These are phyloP conservation scores for Knoxia roxburghii DNA, from an alignment of 257 asterid genomes.

Conservation along the genomic window DNA sequence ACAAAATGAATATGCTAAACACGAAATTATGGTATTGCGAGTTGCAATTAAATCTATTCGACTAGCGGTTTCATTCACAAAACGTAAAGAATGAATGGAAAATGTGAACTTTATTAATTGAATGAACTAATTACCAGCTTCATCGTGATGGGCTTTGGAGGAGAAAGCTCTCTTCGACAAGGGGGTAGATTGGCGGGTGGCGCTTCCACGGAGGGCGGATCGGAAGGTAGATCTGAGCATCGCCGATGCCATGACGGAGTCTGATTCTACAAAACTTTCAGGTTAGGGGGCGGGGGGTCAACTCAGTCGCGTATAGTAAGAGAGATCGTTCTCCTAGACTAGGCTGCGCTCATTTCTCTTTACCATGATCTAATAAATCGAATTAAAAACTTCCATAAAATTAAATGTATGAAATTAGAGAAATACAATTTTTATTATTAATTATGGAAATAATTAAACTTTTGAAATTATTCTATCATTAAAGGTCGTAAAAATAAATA, in stretches of 20 bases:
- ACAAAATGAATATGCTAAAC: neutral
- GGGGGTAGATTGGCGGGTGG: constrained; percentile 41
- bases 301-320: neutral
- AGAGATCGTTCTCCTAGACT: neutral
- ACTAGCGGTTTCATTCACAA: neutral
- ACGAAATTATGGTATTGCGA: neutral
- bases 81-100: neutral
- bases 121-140: constrained; percentile 62
- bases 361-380: no score
- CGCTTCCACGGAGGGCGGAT: constrained; percentile 67
- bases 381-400: no score
- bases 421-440: no score
- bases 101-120: neutral
- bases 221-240: constrained; percentile 78
- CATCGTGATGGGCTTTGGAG: constrained; percentile 60
- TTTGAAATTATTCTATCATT: no score
- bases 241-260: constrained; percentile 65
- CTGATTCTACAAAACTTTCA: neutral
- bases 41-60: neutral
- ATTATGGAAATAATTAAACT: no score
- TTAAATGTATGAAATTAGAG: no score
- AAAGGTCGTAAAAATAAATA: no score
- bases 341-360: no score
- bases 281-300: no score
- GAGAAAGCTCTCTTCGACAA: constrained; percentile 57